phyloP scores from a whole-genome alignment of 2,329 filamentous ascomycete genomes.

The Dactylonectria estremocensis region DNA sequence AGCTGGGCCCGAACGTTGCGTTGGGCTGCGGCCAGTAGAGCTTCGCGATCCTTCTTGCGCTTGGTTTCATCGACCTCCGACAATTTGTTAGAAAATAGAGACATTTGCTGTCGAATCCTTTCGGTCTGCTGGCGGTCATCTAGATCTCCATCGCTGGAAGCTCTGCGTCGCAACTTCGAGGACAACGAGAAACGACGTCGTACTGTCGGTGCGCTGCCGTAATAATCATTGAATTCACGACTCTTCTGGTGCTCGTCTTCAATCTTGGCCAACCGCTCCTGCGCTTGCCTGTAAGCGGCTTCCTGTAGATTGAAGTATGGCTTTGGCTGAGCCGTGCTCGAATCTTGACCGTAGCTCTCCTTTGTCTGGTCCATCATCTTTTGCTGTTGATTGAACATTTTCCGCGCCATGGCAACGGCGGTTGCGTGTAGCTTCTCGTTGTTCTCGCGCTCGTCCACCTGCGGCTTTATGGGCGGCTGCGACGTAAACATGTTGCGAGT shows the following conservation, averaged over 20 bases:
- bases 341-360: constrained; percentile 54
- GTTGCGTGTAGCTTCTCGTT: constrained; percentile 84
- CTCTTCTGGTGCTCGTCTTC: constrained; percentile 77
- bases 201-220: constrained; percentile 67
- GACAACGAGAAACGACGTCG: constrained; percentile 65
- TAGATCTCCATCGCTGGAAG: constrained; percentile 77
- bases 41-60: constrained; percentile 80
- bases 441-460: constrained; percentile 81
- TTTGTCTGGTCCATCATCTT: constrained; percentile 69
- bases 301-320: constrained; percentile 81
- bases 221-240: constrained; percentile 81
- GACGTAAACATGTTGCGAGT: constrained; percentile 84
- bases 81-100: constrained; percentile 78
- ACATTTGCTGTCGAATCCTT: constrained; percentile 85
- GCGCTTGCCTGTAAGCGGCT: constrained; percentile 87
- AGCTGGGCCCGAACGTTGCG: constrained; percentile 87
- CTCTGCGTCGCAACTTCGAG: constrained; percentile 72
- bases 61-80: constrained; percentile 81
- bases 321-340: constrained; percentile 62
- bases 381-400: constrained; percentile 84
- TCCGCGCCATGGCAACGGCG: constrained; percentile 89
- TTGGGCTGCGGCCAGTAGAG: constrained; percentile 83
- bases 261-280: constrained; percentile 86
- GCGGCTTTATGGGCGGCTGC: constrained; percentile 78
- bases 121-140: constrained; percentile 79